These are phyloP conservation scores for Candida boleticola DNA, from an alignment of 805 yeast genomes.

Conservation along the genomic window DNA sequence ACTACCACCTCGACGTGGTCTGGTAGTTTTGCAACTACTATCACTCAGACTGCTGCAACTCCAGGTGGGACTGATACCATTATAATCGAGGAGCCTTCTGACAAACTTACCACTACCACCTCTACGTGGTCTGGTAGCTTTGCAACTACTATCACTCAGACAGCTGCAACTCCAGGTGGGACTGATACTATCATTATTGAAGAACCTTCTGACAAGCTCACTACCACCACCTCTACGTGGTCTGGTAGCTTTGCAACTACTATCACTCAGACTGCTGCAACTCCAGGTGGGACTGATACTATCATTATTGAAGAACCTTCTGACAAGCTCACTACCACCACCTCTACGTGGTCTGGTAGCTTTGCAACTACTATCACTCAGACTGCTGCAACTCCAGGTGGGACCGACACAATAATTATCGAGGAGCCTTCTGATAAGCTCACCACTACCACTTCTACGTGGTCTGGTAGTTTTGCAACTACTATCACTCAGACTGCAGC, in stretches of 20 bases:
- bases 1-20: conserved; percentile 12
- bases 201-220: conserved; percentile 5
- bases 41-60: conserved; percentile 4
- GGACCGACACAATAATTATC: not conserved
- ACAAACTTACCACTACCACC: conserved; percentile 6
- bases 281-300: conserved; percentile 8
- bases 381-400: not conserved
- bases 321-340: conserved; percentile 3
- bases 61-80: conserved; percentile 9
- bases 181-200: conserved; percentile 9
- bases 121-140: conserved; percentile 9
- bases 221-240: conserved; percentile 3
- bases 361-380: not conserved
- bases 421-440: not conserved
- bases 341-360: not conserved
- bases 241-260: conserved; percentile 2
- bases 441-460: not conserved
- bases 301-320: conserved; percentile 15
- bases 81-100: not conserved
- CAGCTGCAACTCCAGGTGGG: conserved; percentile 2
- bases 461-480: not conserved
- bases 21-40: conserved; percentile 6
- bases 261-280: not conserved
- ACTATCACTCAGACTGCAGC: not conserved
- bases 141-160: conserved; percentile 3